Percentiles rank a stretch among this genome's conserved stretches.
These are phyloP conservation scores for Aegilops speltoides DNA, from an alignment of 176 grass and related monocot genomes.

Conservation along the genomic window DNA sequence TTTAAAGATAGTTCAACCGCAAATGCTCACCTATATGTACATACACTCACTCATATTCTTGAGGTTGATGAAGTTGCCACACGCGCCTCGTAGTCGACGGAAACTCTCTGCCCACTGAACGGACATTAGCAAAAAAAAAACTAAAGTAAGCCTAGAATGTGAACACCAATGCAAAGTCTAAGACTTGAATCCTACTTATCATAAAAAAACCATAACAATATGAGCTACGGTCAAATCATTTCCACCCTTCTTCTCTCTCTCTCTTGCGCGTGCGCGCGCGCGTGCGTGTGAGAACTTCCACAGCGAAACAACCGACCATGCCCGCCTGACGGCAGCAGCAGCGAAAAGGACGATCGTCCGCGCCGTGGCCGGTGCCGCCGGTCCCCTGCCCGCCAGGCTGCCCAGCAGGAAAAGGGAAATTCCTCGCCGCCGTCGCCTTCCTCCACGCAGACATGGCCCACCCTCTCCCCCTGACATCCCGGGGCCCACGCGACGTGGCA, in stretches of 20 bases:
- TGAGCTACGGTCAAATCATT: background rate
- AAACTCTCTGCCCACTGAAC: no score
- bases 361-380: slow-evolving; percentile 8
- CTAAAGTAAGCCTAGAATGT: no score
- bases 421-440: background rate
- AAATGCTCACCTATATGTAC: no score
- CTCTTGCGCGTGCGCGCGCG: background rate
- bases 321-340: background rate
- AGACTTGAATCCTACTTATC: no score
- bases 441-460: background rate
- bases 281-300: background rate
- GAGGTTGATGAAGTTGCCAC: no score
- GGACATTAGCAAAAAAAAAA: no score
- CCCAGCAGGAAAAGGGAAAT: background rate
- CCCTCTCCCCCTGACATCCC: rapidly evolving
- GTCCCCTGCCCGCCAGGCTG: slow-evolving; percentile 15
- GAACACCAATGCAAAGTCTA: no score
- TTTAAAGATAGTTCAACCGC: no score
- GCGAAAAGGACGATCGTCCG: background rate
- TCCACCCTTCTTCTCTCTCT: background rate
- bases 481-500: rapidly evolving
- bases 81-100: no score
- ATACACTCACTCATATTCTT: no score
- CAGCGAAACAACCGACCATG: background rate
- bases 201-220: no score